Evolutionary conservation across 2,329 filamentous ascomycete genomes (phyloP), one percentile per base, ranked within the genome.

Genomic region (Colletotrichum plurivorum): DNA sequence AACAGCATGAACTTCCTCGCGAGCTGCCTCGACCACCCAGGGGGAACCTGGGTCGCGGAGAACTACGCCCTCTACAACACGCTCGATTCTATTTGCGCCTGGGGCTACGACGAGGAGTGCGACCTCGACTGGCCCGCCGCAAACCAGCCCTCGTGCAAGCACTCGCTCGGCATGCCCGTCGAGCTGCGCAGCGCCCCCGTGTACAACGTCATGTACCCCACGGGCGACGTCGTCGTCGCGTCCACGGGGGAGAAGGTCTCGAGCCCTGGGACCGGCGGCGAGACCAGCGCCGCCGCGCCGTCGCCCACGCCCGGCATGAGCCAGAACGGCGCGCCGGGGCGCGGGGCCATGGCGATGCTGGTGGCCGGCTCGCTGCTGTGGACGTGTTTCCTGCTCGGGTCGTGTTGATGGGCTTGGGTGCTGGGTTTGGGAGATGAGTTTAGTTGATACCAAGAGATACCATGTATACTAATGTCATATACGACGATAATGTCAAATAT

Each of bases 1-100:
- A 87, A 87, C 76, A 84, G 82, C 79, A 86, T 87, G 81, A 85
- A 87, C 73, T 88, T 81, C 63, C 75, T 88, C n/a, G 77, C 77
- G 12, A 81, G 77, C 71, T 88, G 85, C 70, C 77, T 85, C 43
- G 79, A 73, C 45, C 73, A 77, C 39, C 70, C 67, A 4, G 72
- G 75, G 5, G 72, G 75, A 63, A 84, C 79, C 71, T 88, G 84
- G 84, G 84, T 88, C 12, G 84, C 78, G 22, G 66, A 81, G 4
- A 84, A 88, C 75, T 81, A 84, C 73, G 78, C 80, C 1, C 75
- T 87, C 15, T 87, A 82, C 76, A 89, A 89, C 74, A 85, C 88
- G 53, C 76, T 80, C 65, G 87, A 88, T 71, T 70, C 83, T 0
- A 75, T 84, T 36, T 87, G 85, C 73, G 82, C 81, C 1, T 71